Base-by-base conservation (phyloP, 2,329 filamentous ascomycete genomes). In the Penicillium hordei region DNA sequence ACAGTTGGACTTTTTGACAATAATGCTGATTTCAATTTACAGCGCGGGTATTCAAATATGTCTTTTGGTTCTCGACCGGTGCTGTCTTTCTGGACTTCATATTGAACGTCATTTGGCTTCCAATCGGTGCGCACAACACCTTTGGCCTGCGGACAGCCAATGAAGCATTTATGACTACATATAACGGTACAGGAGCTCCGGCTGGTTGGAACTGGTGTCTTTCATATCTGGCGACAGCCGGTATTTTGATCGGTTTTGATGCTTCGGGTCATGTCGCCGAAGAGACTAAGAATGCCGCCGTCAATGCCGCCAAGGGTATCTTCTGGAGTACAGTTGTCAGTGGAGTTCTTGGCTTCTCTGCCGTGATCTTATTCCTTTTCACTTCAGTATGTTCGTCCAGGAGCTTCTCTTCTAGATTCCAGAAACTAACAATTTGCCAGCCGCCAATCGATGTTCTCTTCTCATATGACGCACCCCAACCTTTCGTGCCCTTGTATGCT, bases 201-300 rank as follows among this genome's bases (percentile, higher is more conserved):
- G 75, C 79, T 1, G 83, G 79, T 3, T 86, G 83, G 83, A 86
- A 86, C 65, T 86, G 83, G 84, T 85, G 83, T 70, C 76, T 86
- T 4, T 84, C 82, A 4, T 86, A 83, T 67, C 78, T 84, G 23
- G 83, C 83, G 0, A 86, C 84, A 1, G 83, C 83, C 5, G 84
- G 83, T 43, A 81, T 86, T 38, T 65, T 86, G 55, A 85, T 86
- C 50, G 84, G 83, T 1, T 86, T 85, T 54, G 83, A 86, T 68
- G 83, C 83, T 0, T 83, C 81, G 0, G 83, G 83, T 2, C 83
- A 86, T 61, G 82, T 86, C 27, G 82, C 82, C 0, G 84, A 86
- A 61, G 84, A 86, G 66, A 86, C 84, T 1, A 83, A 84, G 68
- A 82, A 85, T 59, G 83, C 83, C 2, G 78, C 75, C n/a, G 52